Base-by-base conservation (phyloP, 2,329 filamentous ascomycete species). In the Nemania diffusa region DNA sequence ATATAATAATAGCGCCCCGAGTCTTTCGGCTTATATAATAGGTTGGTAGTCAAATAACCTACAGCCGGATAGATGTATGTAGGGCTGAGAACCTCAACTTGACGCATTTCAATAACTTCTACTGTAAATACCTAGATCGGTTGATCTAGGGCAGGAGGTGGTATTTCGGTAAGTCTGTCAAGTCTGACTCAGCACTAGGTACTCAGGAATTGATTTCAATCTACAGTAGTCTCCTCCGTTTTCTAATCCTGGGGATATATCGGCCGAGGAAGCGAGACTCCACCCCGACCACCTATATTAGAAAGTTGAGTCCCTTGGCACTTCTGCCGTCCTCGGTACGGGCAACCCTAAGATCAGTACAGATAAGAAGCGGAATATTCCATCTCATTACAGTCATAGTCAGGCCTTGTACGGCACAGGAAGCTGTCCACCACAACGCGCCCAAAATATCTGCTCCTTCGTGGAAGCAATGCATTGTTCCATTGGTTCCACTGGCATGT, bases 111-210 rank as follows among this genome's bases (percentile, higher is more conserved):
- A 50, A 50, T 15, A 15, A 26, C 8, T 50, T n/a, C n/a, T n/a
- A n/a, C n/a, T n/a, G n/a, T n/a, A n/a, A n/a, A n/a, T n/a, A n/a
- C 13, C 46, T 27, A 15, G 46, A 13, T 50, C 8, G 46, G 15
- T 34, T 29, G 26, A 3, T 13, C 26, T 52, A 42, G 37, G 20
- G 9, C 46, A 29, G 2, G 24, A 24, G 27, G 26, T 26, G n/a
- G 26, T 20, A 7, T 3, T 34, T 52, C 50, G 27, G 26, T 55
- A 15, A 15, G 22, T 17, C 22, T 50, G 17, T 61, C 11, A 29
- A 29, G 5, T 56, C 60, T 62, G 53, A 62, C 59, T 62, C 59
- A 62, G 59, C 59, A 48, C 59, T 62, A 62, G 37, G 37, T 20
- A 62, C 22, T 29, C n/a, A 44, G 26, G 37, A 62, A 34, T 29